Conservation (phyloP, 148 eudicot species). For the Rhododendron griersonianum region DNA sequence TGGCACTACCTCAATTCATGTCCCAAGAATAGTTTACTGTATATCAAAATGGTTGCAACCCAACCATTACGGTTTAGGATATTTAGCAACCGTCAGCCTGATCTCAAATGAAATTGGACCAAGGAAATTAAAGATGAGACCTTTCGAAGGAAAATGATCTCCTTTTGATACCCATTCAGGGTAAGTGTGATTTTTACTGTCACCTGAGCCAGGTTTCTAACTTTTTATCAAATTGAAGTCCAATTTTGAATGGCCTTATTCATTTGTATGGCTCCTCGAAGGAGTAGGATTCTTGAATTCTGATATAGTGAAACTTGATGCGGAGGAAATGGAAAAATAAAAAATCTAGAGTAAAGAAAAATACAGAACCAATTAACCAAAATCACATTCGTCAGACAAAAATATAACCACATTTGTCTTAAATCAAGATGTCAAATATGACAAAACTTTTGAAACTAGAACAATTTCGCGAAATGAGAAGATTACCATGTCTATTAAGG, state of each 20-base stretch:
- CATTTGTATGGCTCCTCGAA: not conserved
- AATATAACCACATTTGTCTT: not conserved
- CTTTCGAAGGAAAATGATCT: not conserved
- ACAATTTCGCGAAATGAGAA: not conserved
- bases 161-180: not conserved
- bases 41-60: not conserved
- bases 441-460: not conserved
- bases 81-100: not conserved
- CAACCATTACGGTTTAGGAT: not conserved
- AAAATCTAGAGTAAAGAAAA: not conserved
- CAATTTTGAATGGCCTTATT: not conserved
- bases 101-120: not conserved
- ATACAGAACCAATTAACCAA: conserved; percentile 1
- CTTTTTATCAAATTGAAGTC: not conserved
- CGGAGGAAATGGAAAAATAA: not conserved
- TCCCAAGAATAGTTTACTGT: not conserved
- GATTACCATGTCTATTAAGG: conserved; percentile 67
- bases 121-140: not conserved
- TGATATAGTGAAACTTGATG: not conserved
- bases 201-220: not conserved
- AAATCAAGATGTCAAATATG: not conserved
- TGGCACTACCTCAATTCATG: not conserved
- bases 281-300: not conserved
- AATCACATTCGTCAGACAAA: not conserved
- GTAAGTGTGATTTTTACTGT: not conserved